Conservation (phyloP, 345 rosid species). For the Syzygium aqueum region DNA sequence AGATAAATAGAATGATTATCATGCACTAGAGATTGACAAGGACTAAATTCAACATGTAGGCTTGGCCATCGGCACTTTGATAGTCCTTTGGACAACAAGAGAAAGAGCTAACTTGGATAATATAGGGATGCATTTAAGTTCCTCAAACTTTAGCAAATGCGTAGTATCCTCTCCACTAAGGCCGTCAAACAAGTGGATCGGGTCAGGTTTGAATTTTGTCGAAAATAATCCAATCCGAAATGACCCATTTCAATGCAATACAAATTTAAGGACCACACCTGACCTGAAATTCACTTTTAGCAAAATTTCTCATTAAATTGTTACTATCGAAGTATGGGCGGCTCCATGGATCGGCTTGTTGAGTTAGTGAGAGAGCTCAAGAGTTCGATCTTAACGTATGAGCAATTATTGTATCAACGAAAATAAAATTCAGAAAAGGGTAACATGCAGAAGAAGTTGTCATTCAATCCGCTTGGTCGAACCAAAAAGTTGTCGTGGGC, state of each 20-base stretch:
- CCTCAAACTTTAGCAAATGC: neutral
- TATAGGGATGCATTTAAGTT: neutral
- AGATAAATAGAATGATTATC: no score
- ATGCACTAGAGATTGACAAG: conserved; percentile 3
- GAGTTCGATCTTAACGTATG: neutral
- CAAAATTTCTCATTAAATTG: neutral
- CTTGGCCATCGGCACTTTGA: neutral
- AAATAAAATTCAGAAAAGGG: neutral
- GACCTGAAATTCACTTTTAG: rapidly evolving
- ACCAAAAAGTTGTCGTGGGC: neutral
- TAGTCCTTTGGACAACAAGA: neutral
- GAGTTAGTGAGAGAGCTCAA: neutral
- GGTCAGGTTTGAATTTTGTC: rapidly evolving
- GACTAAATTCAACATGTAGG: conserved; percentile 3
- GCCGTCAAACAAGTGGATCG: rapidly evolving
- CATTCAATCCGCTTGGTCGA: neutral
- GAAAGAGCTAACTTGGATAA: neutral
- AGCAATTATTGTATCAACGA: neutral
- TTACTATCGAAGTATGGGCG: neutral
- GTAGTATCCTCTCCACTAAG: rapidly evolving
- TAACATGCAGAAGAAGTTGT: neutral
- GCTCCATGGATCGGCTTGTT: rapidly evolving
- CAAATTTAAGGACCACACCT: neutral
- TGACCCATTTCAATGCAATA: neutral
- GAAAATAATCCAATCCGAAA: rapidly evolving